phyloP scores from a whole-genome alignment of 176 grass and related monocot genomes.

The Puya raimondii region DNA sequence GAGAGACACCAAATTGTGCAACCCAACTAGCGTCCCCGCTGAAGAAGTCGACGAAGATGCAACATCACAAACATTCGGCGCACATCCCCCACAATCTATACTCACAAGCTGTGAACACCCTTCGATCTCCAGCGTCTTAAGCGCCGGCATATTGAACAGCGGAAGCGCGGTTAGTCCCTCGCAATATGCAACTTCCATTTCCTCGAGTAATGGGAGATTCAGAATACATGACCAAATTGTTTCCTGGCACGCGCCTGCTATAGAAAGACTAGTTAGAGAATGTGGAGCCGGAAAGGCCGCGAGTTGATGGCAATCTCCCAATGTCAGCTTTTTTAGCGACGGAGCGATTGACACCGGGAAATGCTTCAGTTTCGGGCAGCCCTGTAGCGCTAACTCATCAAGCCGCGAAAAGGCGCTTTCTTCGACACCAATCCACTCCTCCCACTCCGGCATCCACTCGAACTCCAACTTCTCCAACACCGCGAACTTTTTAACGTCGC shows the following conservation, averaged over 20 bases:
- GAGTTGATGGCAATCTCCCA: neutral
- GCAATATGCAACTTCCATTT: neutral
- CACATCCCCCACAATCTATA: neutral
- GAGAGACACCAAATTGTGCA: neutral
- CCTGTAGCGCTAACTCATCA: neutral
- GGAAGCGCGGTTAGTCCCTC: neutral
- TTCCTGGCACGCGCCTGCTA: neutral
- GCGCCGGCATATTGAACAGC: neutral
- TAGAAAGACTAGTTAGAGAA: neutral
- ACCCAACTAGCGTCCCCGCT: neutral
- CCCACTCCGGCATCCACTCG: conserved; percentile 29
- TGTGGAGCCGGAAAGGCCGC: neutral
- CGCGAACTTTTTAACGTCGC: conserved; percentile 18
- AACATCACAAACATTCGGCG: neutral
- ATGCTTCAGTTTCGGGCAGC: neutral
- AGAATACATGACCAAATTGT: neutral
- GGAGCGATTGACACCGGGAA: neutral
- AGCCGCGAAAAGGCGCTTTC: conserved; percentile 27
- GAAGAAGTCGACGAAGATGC: conserved; percentile 7
- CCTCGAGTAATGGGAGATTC: neutral
- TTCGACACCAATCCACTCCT: conserved; percentile 32
- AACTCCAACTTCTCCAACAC: conserved; percentile 35
- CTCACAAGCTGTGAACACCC: neutral
- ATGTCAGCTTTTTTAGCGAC: neutral
- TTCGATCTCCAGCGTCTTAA: neutral